Base-by-base conservation (phyloP, 805 yeast species). In the Kazachstania viticola region DNA sequence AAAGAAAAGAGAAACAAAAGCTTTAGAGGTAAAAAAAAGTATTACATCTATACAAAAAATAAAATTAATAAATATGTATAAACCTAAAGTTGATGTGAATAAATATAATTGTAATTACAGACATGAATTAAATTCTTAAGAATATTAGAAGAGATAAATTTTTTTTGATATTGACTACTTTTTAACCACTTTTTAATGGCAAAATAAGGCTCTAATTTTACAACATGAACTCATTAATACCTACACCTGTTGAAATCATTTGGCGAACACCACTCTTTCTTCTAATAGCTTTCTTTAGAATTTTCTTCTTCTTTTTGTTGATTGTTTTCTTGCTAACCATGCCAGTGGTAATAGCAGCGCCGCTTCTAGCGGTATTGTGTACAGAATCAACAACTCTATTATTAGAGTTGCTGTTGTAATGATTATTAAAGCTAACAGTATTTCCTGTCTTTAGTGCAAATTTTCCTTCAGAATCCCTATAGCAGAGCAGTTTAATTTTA, bases 221-320 rank as follows among this genome's bases (percentile, higher is more conserved):
- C 31, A 54, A 39, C 58, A 54, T 54, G 42, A 54, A 50, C 34
- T 54, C 59, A 22, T 52, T 50, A 17, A 54, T 46, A 25, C 54
- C 54, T 22, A 50, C 45, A 41, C 48, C 48, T 17, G 55, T 52
- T 21, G 56, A 51, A 12, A 53, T 49, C 58, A 53, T 54, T 37
- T 51, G 48, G 39, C 52, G 41, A 25, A 50, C 45, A 28, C 58
- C 58, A 32, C 54, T 47, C 30, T 51, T 51, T 33, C 58, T 42
- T 40, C 57, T 49, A 13, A 51, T 41, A 19, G 49, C 49, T 22
- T 38, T 39, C 15, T 34, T 39, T 16, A 39, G 19, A 13, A 39
- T 21, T 27, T 35, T 33, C n/a, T 26, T 35, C 25, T 36, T 27
- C 26, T 38, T 29, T 19, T 28, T 33, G 14, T 25, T 17, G 27